Evolutionary conservation across 805 yeast species (phyloP).

Genomic region (Ogataea methanolica): DNA sequence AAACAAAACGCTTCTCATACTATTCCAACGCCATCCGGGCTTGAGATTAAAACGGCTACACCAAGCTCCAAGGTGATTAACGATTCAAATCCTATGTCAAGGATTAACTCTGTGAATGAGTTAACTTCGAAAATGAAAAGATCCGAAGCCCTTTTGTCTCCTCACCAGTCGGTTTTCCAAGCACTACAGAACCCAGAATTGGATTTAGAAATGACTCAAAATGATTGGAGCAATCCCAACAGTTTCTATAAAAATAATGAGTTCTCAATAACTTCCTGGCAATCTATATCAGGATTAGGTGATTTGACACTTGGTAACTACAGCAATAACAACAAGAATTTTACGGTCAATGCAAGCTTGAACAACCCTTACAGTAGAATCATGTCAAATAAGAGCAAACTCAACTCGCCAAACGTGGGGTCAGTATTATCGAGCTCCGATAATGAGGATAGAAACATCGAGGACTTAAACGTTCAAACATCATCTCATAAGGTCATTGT

Average conservation of each 20-base stretch:
- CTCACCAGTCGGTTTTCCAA: conserved; percentile 29
- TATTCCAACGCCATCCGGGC: too few species aligned
- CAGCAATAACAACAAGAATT: not conserved
- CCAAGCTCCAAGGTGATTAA: too few species aligned
- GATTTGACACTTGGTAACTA: not conserved
- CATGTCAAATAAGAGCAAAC: too few species aligned
- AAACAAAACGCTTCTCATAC: too few species aligned
- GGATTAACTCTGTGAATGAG: not conserved
- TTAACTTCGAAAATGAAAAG: not conserved
- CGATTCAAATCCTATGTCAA: not conserved
- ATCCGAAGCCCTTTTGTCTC: conserved; percentile 22
- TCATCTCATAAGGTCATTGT: conserved; percentile 18
- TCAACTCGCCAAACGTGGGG: conserved; percentile 19
- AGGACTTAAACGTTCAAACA: conserved; percentile 9
- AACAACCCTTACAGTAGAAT: too few species aligned
- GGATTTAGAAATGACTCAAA: conserved; percentile 18
- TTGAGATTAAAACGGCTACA: too few species aligned
- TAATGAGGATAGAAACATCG: conserved; percentile 22
- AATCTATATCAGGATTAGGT: conserved; percentile 21
- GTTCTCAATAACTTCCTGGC: conserved; percentile 33
- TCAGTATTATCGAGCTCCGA: conserved; percentile 32
- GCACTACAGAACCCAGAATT: conserved; percentile 31
- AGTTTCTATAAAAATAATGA: conserved; percentile 18
- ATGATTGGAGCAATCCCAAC: conserved; percentile 1
- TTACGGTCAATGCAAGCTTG: conserved; percentile 1